phyloP scores from a whole-genome alignment of 805 yeast species.

The Yueomyces sp. region DNA sequence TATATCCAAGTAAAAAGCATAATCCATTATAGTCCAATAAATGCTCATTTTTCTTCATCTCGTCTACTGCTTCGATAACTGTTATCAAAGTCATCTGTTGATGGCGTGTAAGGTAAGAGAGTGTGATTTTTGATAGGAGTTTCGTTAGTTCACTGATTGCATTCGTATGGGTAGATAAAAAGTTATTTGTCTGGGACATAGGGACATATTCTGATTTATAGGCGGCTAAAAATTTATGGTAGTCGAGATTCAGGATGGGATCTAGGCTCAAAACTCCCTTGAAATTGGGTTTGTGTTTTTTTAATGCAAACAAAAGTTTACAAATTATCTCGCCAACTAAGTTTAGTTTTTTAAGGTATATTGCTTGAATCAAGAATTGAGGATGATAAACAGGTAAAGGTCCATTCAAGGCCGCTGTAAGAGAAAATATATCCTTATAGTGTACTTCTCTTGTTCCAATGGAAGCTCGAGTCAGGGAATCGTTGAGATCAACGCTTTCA shows the following conservation, averaged over 20 bases:
- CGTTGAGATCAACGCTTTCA: slow-evolving; percentile 45
- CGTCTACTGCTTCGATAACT: slow-evolving; percentile 51
- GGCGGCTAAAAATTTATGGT: slow-evolving; percentile 14
- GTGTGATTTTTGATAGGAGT: slow-evolving; percentile 45
- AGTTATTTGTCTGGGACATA: slow-evolving; percentile 21
- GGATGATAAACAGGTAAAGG: slow-evolving; percentile 88
- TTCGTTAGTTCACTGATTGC: slow-evolving; percentile 39
- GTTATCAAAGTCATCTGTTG: slow-evolving; percentile 76
- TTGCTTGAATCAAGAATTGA: slow-evolving; percentile 63
- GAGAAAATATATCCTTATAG: slow-evolving; percentile 42
- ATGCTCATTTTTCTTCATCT: slow-evolving; percentile 31
- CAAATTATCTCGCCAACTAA: slow-evolving; percentile 46
- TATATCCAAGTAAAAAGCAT: slow-evolving; percentile 57
- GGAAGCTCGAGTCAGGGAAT: slow-evolving; percentile 37
- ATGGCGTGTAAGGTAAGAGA: slow-evolving; percentile 79
- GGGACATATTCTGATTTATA: slow-evolving; percentile 14
- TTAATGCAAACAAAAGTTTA: slow-evolving; percentile 36
- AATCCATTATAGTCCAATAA: slow-evolving; percentile 42
- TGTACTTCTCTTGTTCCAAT: slow-evolving; percentile 48
- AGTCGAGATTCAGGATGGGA: slow-evolving; percentile 21
- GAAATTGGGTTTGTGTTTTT: slow-evolving; percentile 37
- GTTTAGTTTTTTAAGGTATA: slow-evolving; percentile 46
- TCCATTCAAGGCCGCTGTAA: slow-evolving; percentile 72
- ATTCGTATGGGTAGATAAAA: slow-evolving; percentile 29
- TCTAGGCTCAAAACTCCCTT: slow-evolving; percentile 20